Conservation (phyloP, 2,329 filamentous ascomycete species). For the Trichoderma atrobrunneum region DNA sequence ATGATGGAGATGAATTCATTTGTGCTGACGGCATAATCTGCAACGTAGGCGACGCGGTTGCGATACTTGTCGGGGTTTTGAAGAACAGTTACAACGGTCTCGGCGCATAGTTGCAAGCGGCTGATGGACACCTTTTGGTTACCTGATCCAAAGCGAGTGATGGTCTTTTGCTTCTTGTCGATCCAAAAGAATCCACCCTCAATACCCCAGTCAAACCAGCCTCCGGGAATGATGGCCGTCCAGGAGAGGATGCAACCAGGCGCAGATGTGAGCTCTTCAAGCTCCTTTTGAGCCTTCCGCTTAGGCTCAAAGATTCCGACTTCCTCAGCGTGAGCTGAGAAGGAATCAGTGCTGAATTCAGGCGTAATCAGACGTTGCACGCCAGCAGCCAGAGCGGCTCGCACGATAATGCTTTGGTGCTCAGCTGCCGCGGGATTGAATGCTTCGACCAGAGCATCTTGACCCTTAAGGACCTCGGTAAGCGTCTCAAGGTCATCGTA, state of each 20-base stretch:
- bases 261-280: conserved; percentile 16
- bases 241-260: conserved; percentile 17
- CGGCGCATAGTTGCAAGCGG: background rate
- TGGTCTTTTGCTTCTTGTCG: conserved; percentile 7
- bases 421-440: conserved; percentile 25
- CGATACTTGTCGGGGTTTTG: background rate
- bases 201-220: conserved; percentile 26
- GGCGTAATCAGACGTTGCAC: conserved; percentile 25
- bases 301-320: conserved; percentile 22
- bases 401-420: conserved; percentile 23
- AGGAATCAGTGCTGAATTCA: conserved; percentile 26
- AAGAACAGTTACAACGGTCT: background rate
- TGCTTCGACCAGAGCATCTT: conserved; percentile 24
- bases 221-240: conserved; percentile 25
- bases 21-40: conserved; percentile 6
- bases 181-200: conserved; percentile 24
- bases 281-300: conserved; percentile 22
- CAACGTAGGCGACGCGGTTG: conserved; percentile 6
- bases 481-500: background rate
- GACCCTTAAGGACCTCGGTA: background rate
- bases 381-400: conserved; percentile 22
- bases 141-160: conserved; percentile 18
- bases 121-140: conserved; percentile 8
- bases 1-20: background rate
- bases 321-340: conserved; percentile 20